These are phyloP conservation scores for Mycena belliarum DNA, from an alignment of 768 basidiomycete species.

Conservation along the genomic window DNA sequence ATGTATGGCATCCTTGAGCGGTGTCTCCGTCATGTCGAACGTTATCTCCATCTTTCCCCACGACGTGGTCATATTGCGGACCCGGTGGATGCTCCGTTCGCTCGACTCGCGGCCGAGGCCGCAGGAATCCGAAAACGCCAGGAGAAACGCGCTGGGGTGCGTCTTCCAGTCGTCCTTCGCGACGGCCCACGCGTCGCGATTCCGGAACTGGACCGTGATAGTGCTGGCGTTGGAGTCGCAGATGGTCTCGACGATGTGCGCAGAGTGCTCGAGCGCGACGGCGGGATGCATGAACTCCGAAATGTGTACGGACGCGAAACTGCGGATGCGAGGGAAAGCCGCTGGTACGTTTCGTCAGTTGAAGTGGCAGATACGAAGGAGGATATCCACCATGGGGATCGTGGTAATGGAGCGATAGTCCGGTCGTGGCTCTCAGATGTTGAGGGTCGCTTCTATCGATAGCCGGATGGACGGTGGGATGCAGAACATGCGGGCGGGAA, in stretches of 20 bases:
- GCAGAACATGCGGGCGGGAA: not conserved
- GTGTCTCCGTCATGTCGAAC: not conserved
- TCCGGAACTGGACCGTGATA: not conserved
- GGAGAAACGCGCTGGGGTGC: not conserved
- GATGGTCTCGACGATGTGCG: not conserved
- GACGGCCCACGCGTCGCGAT: not conserved
- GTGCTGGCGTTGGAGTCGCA: not conserved
- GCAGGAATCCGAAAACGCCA: not conserved
- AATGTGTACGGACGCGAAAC: not conserved
- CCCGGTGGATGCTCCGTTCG: not conserved
- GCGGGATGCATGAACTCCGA: not conserved
- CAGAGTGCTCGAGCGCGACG: not conserved
- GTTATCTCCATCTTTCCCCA: not conserved
- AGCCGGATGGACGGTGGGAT: not conserved
- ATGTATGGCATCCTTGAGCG: not conserved
- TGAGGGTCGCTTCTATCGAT: not conserved
- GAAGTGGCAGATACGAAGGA: not conserved
- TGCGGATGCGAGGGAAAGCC: not conserved
- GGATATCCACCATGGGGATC: constrained; percentile 2
- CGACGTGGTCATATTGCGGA: not conserved
- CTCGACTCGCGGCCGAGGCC: not conserved
- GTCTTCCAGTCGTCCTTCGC: not conserved
- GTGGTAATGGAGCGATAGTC: not conserved
- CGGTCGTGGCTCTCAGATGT: not conserved
- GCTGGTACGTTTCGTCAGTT: not conserved